Conservation (phyloP, 495 filamentous ascomycete genomes). For the Talaromyces adpressus region DNA sequence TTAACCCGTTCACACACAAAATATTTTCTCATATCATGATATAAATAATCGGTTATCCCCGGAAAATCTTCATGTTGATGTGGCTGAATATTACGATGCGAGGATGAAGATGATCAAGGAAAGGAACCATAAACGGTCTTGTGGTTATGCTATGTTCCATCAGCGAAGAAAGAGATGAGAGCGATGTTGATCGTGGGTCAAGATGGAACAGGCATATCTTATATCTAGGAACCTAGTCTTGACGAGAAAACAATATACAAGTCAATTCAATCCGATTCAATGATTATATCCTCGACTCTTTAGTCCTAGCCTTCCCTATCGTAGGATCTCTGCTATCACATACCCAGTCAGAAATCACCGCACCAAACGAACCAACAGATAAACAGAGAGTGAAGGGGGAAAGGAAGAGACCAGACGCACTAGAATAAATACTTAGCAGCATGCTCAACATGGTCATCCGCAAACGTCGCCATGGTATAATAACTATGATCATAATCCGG, state of each 20-base stretch:
- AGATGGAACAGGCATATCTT: background rate
- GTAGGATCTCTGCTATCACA: background rate
- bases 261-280: background rate
- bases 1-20: background rate
- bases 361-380: background rate
- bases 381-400: conserved; percentile 10
- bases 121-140: background rate
- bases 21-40: background rate
- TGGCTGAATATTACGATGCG: background rate
- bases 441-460: conserved; percentile 83
- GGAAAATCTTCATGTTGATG: background rate
- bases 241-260: background rate
- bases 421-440: conserved; percentile 77
- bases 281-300: background rate
- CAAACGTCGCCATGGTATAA: conserved; percentile 84
- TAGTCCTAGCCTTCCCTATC: background rate
- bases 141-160: too few species aligned
- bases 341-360: background rate
- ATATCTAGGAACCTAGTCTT: background rate
- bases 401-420: conserved; percentile 38
- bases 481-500: conserved; percentile 95
- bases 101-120: background rate
- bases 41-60: background rate
- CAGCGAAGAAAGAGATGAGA: too few species aligned
- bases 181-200: too few species aligned